Evolutionary conservation across 768 basidiomycete genomes (phyloP).

Genomic region (Pilatotrama ljubarskyi): DNA sequence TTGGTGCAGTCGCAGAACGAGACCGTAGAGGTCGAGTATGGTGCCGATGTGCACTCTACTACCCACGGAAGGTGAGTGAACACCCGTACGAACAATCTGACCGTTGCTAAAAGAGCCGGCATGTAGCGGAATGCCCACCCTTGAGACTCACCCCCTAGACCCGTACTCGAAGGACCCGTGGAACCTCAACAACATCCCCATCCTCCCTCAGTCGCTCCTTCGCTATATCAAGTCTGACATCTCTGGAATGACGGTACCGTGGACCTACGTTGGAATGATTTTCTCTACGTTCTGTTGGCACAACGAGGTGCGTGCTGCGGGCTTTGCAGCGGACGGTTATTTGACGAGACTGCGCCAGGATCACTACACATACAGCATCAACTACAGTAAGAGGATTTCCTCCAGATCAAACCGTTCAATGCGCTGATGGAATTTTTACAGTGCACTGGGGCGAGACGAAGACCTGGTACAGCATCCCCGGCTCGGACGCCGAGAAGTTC

Average conservation of each 20-base stretch:
- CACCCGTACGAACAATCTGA: slow-evolving; percentile 7
- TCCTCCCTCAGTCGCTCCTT: slow-evolving; percentile 87
- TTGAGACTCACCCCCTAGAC: slow-evolving; percentile 90
- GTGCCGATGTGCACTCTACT: slow-evolving; percentile 98
- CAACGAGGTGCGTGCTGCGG: slow-evolving; percentile 69
- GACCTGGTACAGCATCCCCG: slow-evolving; percentile 99
- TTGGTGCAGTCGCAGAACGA: slow-evolving; percentile 87
- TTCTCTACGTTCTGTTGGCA: slow-evolving; percentile 99
- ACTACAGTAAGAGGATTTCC: slow-evolving; percentile 66
- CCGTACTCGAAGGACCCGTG: slow-evolving; percentile 88
- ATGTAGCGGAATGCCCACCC: slow-evolving; percentile 87
- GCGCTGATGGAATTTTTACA: slow-evolving; percentile 32
- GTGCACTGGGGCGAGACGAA: slow-evolving; percentile 99
- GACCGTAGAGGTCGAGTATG: slow-evolving; percentile 97
- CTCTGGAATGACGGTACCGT: slow-evolving; percentile 98
- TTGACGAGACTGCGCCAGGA: slow-evolving; percentile 52
- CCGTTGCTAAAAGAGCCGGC: neutral
- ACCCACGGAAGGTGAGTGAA: slow-evolving; percentile 87
- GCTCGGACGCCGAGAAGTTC: slow-evolving; percentile 92
- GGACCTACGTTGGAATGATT: slow-evolving; percentile 99
- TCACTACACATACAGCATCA: slow-evolving; percentile 96
- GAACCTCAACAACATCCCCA: slow-evolving; percentile 98
- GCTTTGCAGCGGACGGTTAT: slow-evolving; percentile 14
- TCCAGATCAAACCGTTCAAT: slow-evolving; percentile 3
- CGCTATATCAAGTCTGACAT: slow-evolving; percentile 99